Evolutionary conservation across 108 stramenopile species (phyloP).

Genomic region (Aureococcus anophagefferens): DNA sequence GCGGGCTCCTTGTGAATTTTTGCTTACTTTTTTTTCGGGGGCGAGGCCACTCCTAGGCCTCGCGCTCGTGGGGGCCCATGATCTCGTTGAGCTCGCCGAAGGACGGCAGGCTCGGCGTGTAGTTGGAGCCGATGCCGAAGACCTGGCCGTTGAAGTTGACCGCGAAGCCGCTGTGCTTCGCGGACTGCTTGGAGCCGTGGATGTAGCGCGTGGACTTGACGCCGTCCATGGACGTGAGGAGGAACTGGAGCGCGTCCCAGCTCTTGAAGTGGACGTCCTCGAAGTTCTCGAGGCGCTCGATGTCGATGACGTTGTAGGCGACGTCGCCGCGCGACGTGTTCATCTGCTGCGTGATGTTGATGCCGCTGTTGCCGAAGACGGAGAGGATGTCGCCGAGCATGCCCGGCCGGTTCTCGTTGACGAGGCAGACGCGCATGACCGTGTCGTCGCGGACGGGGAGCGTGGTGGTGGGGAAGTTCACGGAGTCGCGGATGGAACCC

Average conservation of each 20-base stretch:
- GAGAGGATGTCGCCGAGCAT: slow-evolving; percentile 70
- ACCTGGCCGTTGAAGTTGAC: neutral
- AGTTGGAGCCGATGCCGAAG: neutral
- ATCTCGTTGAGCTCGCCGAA: too few relatives aligned
- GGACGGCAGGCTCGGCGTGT: too few relatives aligned
- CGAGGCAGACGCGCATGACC: slow-evolving; percentile 67
- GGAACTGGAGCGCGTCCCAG: slow-evolving; percentile 69
- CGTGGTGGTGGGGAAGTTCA: slow-evolving; percentile 72
- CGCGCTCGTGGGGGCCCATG: too few relatives aligned
- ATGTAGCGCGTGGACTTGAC: slow-evolving; percentile 66
- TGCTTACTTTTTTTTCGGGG: too few relatives aligned
- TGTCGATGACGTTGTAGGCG: slow-evolving; percentile 82
- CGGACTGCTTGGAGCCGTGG: slow-evolving; percentile 23
- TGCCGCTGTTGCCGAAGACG: slow-evolving; percentile 50
- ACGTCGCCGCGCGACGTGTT: slow-evolving; percentile 71
- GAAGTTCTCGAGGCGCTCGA: slow-evolving; percentile 50
- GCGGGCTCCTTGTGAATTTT: too few relatives aligned
- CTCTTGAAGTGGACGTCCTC: slow-evolving; percentile 11
- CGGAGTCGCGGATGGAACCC: slow-evolving; percentile 69
- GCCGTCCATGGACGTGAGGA: slow-evolving; percentile 75
- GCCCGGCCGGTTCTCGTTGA: slow-evolving; percentile 76
- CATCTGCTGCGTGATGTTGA: slow-evolving; percentile 86
- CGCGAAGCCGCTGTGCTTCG: neutral
- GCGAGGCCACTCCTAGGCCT: too few relatives aligned
- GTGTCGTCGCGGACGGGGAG: slow-evolving; percentile 49